Evolutionary conservation across 2,329 filamentous ascomycete species (phyloP).

Genomic region (Cryphonectria carpinicola): DNA sequence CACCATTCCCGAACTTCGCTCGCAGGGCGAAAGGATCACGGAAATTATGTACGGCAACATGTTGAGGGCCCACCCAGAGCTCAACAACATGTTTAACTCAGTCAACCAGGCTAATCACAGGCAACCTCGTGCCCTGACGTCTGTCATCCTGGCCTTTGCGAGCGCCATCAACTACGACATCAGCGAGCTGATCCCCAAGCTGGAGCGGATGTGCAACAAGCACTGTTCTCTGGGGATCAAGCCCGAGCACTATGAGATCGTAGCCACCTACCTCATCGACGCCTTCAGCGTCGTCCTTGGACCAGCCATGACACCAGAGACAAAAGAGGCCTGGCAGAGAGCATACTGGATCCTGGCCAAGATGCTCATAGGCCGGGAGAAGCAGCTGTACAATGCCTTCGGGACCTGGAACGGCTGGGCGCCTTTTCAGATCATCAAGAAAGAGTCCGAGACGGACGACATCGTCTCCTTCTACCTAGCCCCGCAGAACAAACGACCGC

Average conservation of each 20-base stretch:
- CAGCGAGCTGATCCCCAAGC: conserved; percentile 55
- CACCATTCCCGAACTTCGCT: conserved; percentile 69
- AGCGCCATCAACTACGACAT: conserved; percentile 66
- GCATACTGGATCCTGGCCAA: conserved; percentile 76
- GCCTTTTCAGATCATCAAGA: conserved; percentile 66
- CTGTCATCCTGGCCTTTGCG: conserved; percentile 71
- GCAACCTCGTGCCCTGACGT: conserved; percentile 65
- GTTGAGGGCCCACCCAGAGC: conserved; percentile 65
- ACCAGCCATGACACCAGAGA: conserved; percentile 64
- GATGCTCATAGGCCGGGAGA: conserved; percentile 71
- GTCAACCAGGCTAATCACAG: conserved; percentile 66
- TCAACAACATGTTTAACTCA: conserved; percentile 73
- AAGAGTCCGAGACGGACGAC: conserved; percentile 67
- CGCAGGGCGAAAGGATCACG: conserved; percentile 71
- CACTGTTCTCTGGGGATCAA: conserved; percentile 72
- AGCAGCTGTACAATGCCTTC: conserved; percentile 63
- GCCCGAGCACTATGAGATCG: conserved; percentile 71
- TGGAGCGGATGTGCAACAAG: conserved; percentile 69
- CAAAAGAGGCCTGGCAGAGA: conserved; percentile 69
- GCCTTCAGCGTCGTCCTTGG: conserved; percentile 72
- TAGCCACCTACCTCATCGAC: conserved; percentile 69
- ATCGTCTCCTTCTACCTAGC: conserved; percentile 73
- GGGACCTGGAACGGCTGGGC: conserved; percentile 70
- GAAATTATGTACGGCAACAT: conserved; percentile 74
- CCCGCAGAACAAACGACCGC: conserved; percentile 62